Evolutionary conservation across 495 filamentous ascomycete species (phyloP), one percentile per base, ranked within the genome.

Genomic region (Talaromyces ruber): DNA sequence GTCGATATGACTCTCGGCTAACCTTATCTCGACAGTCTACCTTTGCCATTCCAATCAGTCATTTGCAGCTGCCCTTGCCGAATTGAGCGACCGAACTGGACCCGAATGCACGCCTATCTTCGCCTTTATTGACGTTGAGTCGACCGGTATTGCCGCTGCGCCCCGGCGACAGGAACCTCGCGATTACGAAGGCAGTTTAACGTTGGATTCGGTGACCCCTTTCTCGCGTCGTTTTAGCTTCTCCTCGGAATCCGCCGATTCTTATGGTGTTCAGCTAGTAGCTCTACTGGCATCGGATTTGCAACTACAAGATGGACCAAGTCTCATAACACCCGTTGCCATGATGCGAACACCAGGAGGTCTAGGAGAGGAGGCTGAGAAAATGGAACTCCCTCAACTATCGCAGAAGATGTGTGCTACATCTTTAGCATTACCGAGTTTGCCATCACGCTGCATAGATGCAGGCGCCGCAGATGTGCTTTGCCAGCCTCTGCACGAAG

Each of bases 401-500:
- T 28, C 26, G 6, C 54, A 63, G 32, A 21, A 62, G 60, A 14
- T 64, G 57, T 57, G 54, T 29, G n/a, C 16, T 18, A n/a, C 52
- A 18, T 57, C 37, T 6, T 9, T 47, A 22, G 34, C 8, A 14
- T 32, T 32, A n/a, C 29, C 50, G 18, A 58, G 21, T 30, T 50
- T 50, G 14, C 53, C 58, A 59, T 64, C 87, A 60, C 82, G 79
- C 64, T 94, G 88, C 72, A 73, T 98, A 12, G 91, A 97, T 68
- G 84, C 84, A 24, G 93, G 93, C 53, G 93, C 93, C 11, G 77
- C 88, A 21, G 93, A 97, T 76, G 89, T 97, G 62, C 74, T 97
- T 61, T 81, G 84, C 1, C 89, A 86, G 64, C 93, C 93, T 6
- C 71, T 97, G 25, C 82, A 88, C 62, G 81, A 76, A 51, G 83